Base-by-base conservation (phyloP, 139 green algal genomes). In the Tetraselmis chui region DNA sequence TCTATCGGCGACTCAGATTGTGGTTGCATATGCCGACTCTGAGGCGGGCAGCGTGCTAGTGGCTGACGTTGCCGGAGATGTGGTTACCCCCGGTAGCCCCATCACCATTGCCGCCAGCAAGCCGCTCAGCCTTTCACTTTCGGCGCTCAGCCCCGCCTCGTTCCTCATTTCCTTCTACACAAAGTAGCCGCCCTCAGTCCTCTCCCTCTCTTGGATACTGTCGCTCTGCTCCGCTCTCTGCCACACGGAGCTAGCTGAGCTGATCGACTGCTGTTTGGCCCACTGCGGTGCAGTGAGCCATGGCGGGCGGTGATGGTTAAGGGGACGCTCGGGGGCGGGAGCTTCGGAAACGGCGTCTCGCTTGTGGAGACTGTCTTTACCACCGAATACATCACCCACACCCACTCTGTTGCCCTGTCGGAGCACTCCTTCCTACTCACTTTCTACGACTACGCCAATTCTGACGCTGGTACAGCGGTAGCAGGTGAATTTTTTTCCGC, bases 381-480 rank as follows among this genome's bases (percentile, higher is more conserved):
- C n/a, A 31, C 5, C 74, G 74, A 28, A 22, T 77, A 77, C 74
- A 23, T 28, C 74, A 77, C 74, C 26, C 74, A 77, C 74, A 82
- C 79, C 32, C 31, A 82, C 31, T 27, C 74, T 2, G 29, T 30
- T 18, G 31, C 27, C 28, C 79, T 82, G 2, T 26, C 25, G 18
- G 45, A 27, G 2, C 25, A 23, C 18, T 30, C 79, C 5, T 82
- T 82, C 79, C 45, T 82, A 24, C 27, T 29, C 11, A 30, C 5
- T 2, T 82, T 32, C 31, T 82, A 82, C 79, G 79, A 82, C 31
- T 30, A 31, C 30, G 32, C 5, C 45, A 82, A 82, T 31, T 26
- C 23, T 27, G 79, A 82, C 24, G 79, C 79, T 5, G 77, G 77
- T 5, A 81, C 77, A 2, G 26, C 45, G 11, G 45, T 67, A 25